These are phyloP conservation scores for Solanum medicagineum DNA, from an alignment of 257 asterid species.

Conservation along the genomic window DNA sequence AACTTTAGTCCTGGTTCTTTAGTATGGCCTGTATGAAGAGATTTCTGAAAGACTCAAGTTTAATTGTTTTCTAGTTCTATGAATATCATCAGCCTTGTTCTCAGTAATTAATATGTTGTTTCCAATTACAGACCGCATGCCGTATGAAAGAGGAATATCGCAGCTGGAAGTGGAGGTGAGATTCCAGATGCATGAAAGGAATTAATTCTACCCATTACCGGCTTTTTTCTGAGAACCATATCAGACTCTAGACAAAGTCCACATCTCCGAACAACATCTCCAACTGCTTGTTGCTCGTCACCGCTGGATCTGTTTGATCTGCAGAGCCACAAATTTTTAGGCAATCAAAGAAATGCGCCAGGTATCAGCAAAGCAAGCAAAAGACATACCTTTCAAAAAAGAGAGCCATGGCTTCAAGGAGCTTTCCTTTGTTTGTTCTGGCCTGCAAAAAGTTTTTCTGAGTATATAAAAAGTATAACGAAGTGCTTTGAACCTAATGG, in stretches of 20 bases:
- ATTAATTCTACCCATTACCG: slow-evolving; percentile 41
- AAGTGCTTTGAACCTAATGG: neutral
- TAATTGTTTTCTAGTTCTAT: neutral
- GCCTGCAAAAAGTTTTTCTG: slow-evolving; percentile 40
- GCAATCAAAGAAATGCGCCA: neutral
- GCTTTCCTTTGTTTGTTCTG: slow-evolving; percentile 62
- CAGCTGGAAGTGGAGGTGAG: neutral
- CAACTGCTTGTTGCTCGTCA: slow-evolving; percentile 45
- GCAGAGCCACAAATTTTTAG: slow-evolving; percentile 21
- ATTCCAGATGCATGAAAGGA: neutral
- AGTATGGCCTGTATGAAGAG: neutral
- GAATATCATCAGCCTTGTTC: neutral
- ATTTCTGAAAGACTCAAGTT: neutral
- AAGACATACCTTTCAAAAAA: slow-evolving; percentile 73
- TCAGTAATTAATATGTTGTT: neutral
- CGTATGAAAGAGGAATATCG: neutral
- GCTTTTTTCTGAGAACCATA: slow-evolving; percentile 77
- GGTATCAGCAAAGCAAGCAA: neutral
- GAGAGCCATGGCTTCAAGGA: slow-evolving; percentile 80
- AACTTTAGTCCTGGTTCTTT: neutral
- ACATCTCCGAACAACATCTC: slow-evolving; percentile 71
- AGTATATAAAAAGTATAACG: neutral
- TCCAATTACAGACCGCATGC: neutral
- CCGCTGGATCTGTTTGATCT: slow-evolving; percentile 63
- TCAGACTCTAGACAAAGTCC: slow-evolving; percentile 67